These are phyloP conservation scores for Penicillium frequentans DNA, from an alignment of 2,329 filamentous ascomycete genomes.

Conservation along the genomic window DNA sequence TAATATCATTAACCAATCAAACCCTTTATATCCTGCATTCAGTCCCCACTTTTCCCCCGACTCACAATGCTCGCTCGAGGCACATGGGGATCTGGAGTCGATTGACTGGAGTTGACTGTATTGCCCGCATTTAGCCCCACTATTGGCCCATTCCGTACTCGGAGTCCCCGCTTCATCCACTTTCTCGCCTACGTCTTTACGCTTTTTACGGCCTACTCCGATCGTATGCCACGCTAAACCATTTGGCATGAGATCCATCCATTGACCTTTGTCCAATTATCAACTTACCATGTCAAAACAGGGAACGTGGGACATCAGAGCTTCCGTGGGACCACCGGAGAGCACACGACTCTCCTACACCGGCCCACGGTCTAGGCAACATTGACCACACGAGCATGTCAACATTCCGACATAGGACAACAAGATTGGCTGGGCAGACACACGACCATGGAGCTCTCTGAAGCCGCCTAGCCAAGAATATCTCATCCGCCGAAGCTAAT, in stretches of 20 bases:
- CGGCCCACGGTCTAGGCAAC: background rate
- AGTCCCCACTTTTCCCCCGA: background rate
- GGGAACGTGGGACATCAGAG: background rate
- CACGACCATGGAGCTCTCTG: background rate
- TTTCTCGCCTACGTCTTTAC: background rate
- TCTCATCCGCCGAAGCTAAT: background rate
- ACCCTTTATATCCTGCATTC: background rate
- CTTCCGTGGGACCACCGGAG: background rate
- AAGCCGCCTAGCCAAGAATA: background rate
- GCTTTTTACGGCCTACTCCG: background rate
- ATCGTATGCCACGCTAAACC: background rate
- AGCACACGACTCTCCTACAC: background rate
- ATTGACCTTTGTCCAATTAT: background rate
- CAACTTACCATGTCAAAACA: background rate
- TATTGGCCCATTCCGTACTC: background rate
- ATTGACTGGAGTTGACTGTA: background rate
- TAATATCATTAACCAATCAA: background rate
- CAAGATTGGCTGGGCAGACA: background rate
- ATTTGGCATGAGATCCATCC: background rate
- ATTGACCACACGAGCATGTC: background rate
- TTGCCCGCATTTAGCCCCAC: background rate
- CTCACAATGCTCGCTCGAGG: background rate
- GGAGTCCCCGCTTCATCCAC: background rate
- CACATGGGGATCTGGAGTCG: background rate
- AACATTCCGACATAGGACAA: background rate